phyloP scores from a whole-genome alignment of 1,139 yeast species.

The Spencermartinsiella ligniputridi region DNA sequence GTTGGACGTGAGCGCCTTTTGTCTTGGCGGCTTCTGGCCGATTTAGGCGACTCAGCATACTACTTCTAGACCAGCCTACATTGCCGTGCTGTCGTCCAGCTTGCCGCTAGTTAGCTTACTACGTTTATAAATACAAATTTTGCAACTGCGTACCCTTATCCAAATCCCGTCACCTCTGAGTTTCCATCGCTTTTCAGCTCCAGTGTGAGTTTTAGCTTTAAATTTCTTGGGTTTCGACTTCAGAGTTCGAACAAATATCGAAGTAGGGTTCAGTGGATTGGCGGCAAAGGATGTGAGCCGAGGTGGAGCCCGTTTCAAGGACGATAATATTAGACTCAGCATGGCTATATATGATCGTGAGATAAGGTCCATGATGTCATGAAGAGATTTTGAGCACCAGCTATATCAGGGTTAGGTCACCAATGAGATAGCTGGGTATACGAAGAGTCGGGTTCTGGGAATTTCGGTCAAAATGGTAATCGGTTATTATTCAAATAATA shows the following conservation, averaged over 20 bases:
- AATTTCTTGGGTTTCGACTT: conserved; percentile 30
- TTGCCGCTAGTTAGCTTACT: conserved; percentile 42
- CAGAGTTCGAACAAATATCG: conserved; percentile 22
- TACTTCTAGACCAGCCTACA: conserved; percentile 70
- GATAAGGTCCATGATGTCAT: no score
- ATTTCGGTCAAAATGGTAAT: no score
- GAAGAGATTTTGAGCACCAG: no score
- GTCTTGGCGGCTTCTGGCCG: conserved; percentile 23
- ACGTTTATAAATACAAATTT: not conserved
- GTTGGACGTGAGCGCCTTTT: conserved; percentile 49
- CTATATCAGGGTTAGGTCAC: not conserved
- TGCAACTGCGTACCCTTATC: conserved; percentile 35
- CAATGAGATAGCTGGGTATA: no score
- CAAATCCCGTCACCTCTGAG: conserved; percentile 57
- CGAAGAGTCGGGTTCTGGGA: no score
- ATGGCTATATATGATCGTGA: not conserved
- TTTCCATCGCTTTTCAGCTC: conserved; percentile 81
- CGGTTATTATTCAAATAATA: no score
- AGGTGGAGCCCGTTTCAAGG: not conserved
- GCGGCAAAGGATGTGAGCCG: not conserved
- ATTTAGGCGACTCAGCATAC: conserved; percentile 48
- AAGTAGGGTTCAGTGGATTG: not conserved
- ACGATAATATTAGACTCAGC: conserved; percentile 2
- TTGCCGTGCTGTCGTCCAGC: conserved; percentile 93
- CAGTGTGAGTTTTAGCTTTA: conserved; percentile 48